These are phyloP conservation scores for Phoenix dactylifera DNA, from an alignment of 176 grass and related monocot species.

Conservation along the genomic window DNA sequence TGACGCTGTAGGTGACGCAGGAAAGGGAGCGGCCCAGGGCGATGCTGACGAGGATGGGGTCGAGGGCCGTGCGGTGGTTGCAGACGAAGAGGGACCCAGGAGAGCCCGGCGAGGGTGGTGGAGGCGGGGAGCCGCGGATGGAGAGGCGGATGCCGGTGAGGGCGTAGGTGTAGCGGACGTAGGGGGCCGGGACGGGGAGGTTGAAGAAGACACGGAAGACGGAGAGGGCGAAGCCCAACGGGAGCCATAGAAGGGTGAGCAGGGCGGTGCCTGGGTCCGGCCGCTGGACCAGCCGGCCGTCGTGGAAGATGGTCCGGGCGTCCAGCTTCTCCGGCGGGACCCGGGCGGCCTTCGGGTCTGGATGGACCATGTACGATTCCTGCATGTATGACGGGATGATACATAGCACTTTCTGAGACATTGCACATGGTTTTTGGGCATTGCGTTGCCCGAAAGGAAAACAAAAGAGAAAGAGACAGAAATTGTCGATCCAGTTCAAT, in stretches of 20 bases:
- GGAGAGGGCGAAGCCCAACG: constrained; percentile 44
- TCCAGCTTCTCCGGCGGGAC: constrained; percentile 37
- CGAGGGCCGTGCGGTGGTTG: constrained; percentile 85
- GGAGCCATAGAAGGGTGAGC: constrained; percentile 61
- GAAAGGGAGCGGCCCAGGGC: constrained; percentile 51
- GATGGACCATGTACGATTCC: constrained; percentile 87
- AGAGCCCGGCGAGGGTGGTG: constrained; percentile 19
- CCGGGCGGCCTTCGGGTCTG: constrained; percentile 26
- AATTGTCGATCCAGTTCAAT: too few species aligned
- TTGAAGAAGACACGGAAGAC: constrained; percentile 78
- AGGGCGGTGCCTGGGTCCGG: constrained; percentile 43
- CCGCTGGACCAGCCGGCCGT: constrained; percentile 69
- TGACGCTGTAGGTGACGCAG: constrained; percentile 71
- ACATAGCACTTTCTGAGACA: too few species aligned
- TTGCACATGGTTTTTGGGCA: too few species aligned
- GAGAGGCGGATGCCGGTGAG: constrained; percentile 58
- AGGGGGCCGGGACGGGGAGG: constrained; percentile 26
- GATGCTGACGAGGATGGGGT: constrained; percentile 65
- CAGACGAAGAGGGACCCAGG: constrained; percentile 60
- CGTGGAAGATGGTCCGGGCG: constrained; percentile 59
- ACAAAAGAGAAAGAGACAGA: too few species aligned
- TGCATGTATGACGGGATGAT: background rate
- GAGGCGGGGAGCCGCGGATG: constrained; percentile 42
- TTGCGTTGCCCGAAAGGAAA: too few species aligned
- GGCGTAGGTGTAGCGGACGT: constrained; percentile 59